phyloP scores from a whole-genome alignment of 768 basidiomycete species.

The Omphalotus guepiniiformis region DNA sequence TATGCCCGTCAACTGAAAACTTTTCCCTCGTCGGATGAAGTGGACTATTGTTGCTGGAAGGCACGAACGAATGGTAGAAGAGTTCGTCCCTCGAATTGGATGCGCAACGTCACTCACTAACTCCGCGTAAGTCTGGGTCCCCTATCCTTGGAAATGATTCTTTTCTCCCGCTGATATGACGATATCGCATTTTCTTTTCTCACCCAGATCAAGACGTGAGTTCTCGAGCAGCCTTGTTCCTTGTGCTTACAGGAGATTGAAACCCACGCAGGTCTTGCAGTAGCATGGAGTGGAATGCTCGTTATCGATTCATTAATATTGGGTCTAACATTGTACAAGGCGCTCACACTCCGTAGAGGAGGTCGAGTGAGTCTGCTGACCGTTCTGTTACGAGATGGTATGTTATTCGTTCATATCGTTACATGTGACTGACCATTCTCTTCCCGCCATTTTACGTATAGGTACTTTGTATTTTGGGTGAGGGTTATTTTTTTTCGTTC shows the following conservation, averaged over 20 bases:
- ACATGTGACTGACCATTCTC: background rate
- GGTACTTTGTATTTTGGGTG: slow-evolving; percentile 6
- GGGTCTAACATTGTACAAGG: slow-evolving; percentile 17
- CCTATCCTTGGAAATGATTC: too few relatives aligned
- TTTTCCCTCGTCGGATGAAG: too few relatives aligned
- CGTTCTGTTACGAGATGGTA: slow-evolving; percentile 16
- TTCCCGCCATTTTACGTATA: background rate
- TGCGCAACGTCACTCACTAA: too few relatives aligned
- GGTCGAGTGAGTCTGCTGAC: slow-evolving; percentile 6
- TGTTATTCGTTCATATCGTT: slow-evolving; percentile 3
- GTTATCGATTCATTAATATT: slow-evolving; percentile 19
- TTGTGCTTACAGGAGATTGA: background rate
- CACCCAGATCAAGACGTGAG: too few relatives aligned
- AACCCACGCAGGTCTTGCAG: slow-evolving; percentile 7
- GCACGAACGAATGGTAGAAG: too few relatives aligned
- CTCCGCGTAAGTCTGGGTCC: too few relatives aligned
- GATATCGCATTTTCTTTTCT: too few relatives aligned
- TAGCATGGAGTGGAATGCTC: slow-evolving; percentile 16
- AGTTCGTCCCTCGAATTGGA: too few relatives aligned
- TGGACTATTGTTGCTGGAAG: too few relatives aligned
- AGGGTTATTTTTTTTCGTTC: background rate
- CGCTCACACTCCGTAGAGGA: background rate
- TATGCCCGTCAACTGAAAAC: too few relatives aligned
- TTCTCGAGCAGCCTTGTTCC: background rate
- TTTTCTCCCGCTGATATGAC: too few relatives aligned